Base-by-base conservation (phyloP, 1,284 basidiomycete genomes). In the Ustilago vetiveriae region DNA sequence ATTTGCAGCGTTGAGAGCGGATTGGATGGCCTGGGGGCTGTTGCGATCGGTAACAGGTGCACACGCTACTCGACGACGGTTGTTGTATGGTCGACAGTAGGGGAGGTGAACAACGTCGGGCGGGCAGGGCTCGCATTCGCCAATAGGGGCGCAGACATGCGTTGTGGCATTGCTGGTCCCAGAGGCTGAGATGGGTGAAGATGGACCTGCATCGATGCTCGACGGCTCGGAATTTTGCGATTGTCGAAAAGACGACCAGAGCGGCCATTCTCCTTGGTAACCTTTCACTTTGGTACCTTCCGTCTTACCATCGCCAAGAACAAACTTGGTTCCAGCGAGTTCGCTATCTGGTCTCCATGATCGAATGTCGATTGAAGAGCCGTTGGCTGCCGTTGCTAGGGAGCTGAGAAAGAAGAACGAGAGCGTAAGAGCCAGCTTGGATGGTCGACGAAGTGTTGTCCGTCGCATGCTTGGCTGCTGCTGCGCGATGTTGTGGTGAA, bases 51-150 rank as follows among this genome's bases (percentile, higher is more conserved):
- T 13, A 2, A 60, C 22, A 24, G 42, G 49, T 7, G 40, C 44
- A 39, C 75, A 76, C 4, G 51, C 44, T 11, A 73, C 67, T 6
- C 66, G 42, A 17, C 72, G 63, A 6, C 75, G 63, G 47, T 75
- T 75, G 49, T 72, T 72, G 70, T 76, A 76, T 9, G 75, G 75
- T 30, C 72, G 55, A 45, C 75, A 76, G 49, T 75, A 76, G 2
- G 75, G 72, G 11, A 69, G 58, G 11, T 67, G 60, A 11, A 69
- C 40, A 4, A 65, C 63, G n/a, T 75, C 58, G 1, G 41, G 42
- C 3, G 71, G 71, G 32, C 74, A 75, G 2, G 59, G 47, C 16
- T 40, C 29, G 37, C 74, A 75, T 8, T 70, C 74, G 6, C 60
- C 57, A 0, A 65, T 44, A 10, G 67, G 45, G 4, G 45, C 49